Evolutionary conservation across 345 rosid genomes (phyloP), one percentile per base, ranked within the genome.

Genomic region (Turritis glabra): DNA sequence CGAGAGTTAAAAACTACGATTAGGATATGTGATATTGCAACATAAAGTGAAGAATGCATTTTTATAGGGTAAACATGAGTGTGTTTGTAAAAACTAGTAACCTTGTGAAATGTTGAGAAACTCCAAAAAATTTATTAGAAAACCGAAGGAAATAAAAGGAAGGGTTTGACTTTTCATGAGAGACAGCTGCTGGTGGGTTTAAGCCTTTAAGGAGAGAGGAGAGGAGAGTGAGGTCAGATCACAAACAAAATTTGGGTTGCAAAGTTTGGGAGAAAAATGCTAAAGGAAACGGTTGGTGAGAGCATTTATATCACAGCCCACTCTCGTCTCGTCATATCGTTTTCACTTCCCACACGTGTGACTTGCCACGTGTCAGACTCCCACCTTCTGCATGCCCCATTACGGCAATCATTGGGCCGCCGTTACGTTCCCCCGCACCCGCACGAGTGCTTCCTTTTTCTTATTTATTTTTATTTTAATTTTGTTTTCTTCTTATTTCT

Each of bases 321-420:
- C 70, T 69, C 59, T 60, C 33, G 17, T 67, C 21, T 67, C 69
- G 79, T 75, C 79, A 32, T 40, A 63, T 64, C 60, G 38, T 66
- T 46, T 46, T 77, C 66, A 29, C 33, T 3, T 33, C 46, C 41
- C 80, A 77, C 80, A 63, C 71, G 75, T 76, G 80, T 55, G 71
- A 63, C 44, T 0, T 55, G 53, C n/a, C 80, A 77, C 76, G 76
- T 70, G 76, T 37, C 67, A 35, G 2, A 13, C 15, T 67, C 74
- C 74, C 57, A 69, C 54, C 3, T 43, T 41, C 2, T 77, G 60
- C 80, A 54, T 76, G 80, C 71, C 65, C 43, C 80, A 55, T 77
- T 30, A 26, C 80, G 72, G 66, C 80, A 71, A 77, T 77, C 80
- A 77, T 77, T 77, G 72, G 71, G 79, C 38, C 71, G 72, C 80